Percentiles rank a stretch among this genome's conserved stretches.
Evolutionary conservation across 352 stramenopile species (phyloP).

Genomic region (Pythium inflatum): DNA sequence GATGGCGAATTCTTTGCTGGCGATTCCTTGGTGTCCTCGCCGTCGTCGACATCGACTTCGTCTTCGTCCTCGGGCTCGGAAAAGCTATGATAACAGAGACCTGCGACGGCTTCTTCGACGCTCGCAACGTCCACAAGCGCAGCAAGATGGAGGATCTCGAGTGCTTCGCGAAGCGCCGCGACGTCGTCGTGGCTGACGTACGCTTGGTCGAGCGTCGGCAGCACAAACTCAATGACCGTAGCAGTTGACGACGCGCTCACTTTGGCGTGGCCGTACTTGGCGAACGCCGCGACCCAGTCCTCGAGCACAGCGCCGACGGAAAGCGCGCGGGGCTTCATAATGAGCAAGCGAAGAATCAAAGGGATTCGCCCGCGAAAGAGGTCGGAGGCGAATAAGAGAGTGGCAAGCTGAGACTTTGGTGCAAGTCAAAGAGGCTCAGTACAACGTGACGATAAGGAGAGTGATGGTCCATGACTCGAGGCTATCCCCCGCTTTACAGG

Average conservation of each 20-base stretch:
- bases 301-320: constrained; percentile 23
- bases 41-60: background rate
- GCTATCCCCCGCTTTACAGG: too few relatives aligned
- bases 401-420: background rate
- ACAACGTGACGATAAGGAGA: too few relatives aligned
- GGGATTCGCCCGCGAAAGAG: too few relatives aligned
- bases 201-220: constrained; percentile 8
- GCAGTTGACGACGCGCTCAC: background rate
- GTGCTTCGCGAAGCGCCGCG: constrained; percentile 15
- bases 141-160: constrained; percentile 23
- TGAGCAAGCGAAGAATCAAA: background rate
- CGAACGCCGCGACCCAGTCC: constrained; percentile 21
- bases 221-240: constrained; percentile 23
- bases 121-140: constrained; percentile 4
- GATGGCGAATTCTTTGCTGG: too few relatives aligned
- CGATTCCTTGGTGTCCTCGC: too few relatives aligned
- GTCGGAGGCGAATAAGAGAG: background rate
- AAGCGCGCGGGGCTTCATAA: constrained; percentile 22
- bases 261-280: constrained; percentile 24
- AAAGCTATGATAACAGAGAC: constrained; percentile 25
- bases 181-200: constrained; percentile 4
- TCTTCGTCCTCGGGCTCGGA: background rate
- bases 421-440: too few relatives aligned
- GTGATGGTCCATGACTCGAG: too few relatives aligned
- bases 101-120: constrained; percentile 23